A percentile compares a stretch with the other conserved stretches of the same genome.
These are phyloP conservation scores for Ceratocystis ficicola DNA, from an alignment of 2,329 filamentous ascomycete species.

Conservation along the genomic window DNA sequence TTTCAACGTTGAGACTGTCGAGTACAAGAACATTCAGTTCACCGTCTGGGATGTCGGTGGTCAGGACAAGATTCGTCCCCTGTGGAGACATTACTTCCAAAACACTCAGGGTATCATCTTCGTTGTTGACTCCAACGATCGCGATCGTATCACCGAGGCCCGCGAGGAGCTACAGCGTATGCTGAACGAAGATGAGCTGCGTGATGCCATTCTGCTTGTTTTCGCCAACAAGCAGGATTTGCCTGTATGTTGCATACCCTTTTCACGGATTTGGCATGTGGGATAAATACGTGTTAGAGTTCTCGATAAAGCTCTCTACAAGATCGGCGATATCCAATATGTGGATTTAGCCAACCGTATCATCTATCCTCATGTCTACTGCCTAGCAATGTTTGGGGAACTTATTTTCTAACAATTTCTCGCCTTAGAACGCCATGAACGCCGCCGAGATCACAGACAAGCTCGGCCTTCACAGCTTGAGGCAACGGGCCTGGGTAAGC, in stretches of 20 bases:
- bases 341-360: not conserved
- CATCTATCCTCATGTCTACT: not conserved
- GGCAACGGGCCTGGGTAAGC: conserved; percentile 97
- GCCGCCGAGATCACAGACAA: conserved; percentile 99
- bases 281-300: not conserved
- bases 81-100: conserved; percentile 99
- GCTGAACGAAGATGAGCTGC: conserved; percentile 97
- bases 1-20: conserved; percentile 99
- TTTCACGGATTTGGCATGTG: not conserved
- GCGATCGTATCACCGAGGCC: conserved; percentile 93
- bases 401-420: not conserved
- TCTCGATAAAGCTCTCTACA: not conserved
- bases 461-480: conserved; percentile 97
- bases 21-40: conserved; percentile 99
- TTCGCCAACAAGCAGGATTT: conserved; percentile 99
- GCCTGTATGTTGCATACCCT: conserved; percentile 51
- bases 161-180: conserved; percentile 94
- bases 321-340: too few relatives aligned
- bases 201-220: conserved; percentile 89
- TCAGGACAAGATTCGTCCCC: conserved; percentile 98
- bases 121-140: conserved; percentile 98
- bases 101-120: conserved; percentile 99
- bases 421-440: conserved; percentile 87
- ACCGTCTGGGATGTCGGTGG: conserved; percentile 99
- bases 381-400: not conserved